phyloP scores from a whole-genome alignment of 331 rosid genomes.

The Malus hybrid region DNA sequence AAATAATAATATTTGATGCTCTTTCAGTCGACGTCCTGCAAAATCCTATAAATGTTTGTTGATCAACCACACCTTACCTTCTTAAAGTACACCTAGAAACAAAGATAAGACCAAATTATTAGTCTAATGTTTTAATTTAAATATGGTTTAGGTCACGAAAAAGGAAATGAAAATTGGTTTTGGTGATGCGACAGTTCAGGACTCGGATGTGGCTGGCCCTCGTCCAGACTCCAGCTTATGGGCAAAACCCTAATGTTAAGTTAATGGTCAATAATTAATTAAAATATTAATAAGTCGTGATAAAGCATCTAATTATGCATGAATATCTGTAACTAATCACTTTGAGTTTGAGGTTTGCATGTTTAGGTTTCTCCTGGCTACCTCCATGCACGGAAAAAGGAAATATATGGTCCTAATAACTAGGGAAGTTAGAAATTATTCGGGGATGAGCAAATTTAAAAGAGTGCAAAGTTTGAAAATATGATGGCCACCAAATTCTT shows the following conservation, averaged over 20 bases:
- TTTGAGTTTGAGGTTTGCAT: background rate
- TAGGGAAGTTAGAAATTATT: no score
- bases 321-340: background rate
- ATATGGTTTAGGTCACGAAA: background rate
- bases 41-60: slow-evolving; percentile 1
- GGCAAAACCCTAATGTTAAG: background rate
- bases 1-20: background rate
- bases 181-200: background rate
- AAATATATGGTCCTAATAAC: no score
- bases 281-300: background rate
- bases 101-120: background rate
- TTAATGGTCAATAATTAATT: background rate
- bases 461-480: no score
- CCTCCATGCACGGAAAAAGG: background rate
- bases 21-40: background rate
- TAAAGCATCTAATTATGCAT: background rate
- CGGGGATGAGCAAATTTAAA: no score
- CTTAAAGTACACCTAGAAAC: background rate
- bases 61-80: slow-evolving; percentile 20
- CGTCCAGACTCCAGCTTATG: background rate
- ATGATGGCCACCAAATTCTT: no score
- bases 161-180: background rate
- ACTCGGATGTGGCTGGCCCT: background rate
- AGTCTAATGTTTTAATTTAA: background rate
- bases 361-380: background rate